Evolutionary conservation across 345 rosid genomes (phyloP).

Genomic region (Eucalyptus cloeziana): DNA sequence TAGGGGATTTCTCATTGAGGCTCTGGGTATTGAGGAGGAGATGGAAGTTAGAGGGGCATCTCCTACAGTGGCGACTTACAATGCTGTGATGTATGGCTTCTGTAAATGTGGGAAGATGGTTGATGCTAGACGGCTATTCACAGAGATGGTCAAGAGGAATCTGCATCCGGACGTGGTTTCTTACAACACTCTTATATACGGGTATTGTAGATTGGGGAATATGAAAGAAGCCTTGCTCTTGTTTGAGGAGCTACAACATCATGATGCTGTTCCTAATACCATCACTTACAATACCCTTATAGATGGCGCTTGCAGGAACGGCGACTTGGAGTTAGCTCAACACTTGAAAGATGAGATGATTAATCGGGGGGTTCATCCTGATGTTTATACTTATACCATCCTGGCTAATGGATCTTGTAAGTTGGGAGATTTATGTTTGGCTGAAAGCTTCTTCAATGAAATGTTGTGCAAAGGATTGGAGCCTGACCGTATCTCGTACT

Average conservation of each 20-base stretch:
- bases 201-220: conserved; percentile 46
- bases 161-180: conserved; percentile 48
- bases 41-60: conserved; percentile 33
- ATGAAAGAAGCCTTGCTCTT: conserved; percentile 46
- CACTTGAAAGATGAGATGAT: conserved; percentile 57
- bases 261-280: conserved; percentile 23
- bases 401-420: conserved; percentile 45
- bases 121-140: conserved; percentile 36
- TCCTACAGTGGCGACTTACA: conserved; percentile 33
- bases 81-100: conserved; percentile 31
- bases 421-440: conserved; percentile 33
- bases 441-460: conserved; percentile 37
- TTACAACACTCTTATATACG: conserved; percentile 49
- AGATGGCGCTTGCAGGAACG: conserved; percentile 53
- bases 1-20: conserved; percentile 43
- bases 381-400: conserved; percentile 54
- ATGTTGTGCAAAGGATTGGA: conserved; percentile 42
- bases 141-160: conserved; percentile 27
- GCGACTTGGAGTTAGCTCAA: conserved; percentile 36
- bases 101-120: conserved; percentile 32
- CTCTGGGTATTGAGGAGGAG: conserved; percentile 29
- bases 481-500: conserved; percentile 40
- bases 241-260: conserved; percentile 37
- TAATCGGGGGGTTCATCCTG: conserved; percentile 34
- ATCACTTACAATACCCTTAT: conserved; percentile 61